A percentile compares a stretch with the other conserved stretches of the same genome.
Evolutionary conservation across 192 early-diverging fungal species (phyloP).

Genomic region (Linnemannia elongata): DNA sequence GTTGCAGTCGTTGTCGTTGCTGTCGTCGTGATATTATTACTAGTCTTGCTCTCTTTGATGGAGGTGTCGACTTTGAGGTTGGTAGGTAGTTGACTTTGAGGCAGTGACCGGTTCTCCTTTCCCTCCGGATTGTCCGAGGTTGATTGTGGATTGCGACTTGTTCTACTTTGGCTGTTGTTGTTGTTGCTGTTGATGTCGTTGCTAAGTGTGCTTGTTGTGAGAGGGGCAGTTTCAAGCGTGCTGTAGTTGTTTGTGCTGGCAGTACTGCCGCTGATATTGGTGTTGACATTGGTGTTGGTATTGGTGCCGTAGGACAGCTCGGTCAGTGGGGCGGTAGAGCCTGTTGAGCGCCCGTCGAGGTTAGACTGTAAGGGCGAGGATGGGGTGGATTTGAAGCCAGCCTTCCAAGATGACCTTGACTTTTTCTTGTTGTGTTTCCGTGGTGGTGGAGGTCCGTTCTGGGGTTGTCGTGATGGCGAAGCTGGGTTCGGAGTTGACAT

Average conservation of each 20-base stretch:
- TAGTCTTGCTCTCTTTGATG: background rate
- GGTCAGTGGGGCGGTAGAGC: background rate
- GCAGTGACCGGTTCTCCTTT: background rate
- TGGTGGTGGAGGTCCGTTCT: constrained; percentile 15
- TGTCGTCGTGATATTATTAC: background rate
- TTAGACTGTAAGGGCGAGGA: constrained; percentile 36
- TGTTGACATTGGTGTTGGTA: background rate
- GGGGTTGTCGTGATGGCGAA: constrained; percentile 11
- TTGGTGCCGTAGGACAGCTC: constrained; percentile 11
- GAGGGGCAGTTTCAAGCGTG: background rate
- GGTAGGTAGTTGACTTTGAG: background rate
- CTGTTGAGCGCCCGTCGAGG: constrained; percentile 21
- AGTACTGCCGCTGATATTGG: background rate
- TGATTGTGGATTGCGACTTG: background rate
- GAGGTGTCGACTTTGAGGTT: background rate
- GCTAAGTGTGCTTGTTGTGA: background rate
- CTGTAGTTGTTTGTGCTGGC: background rate
- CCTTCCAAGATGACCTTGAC: constrained; percentile 52
- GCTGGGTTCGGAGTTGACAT: constrained; percentile 5
- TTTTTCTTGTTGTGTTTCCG: constrained; percentile 54
- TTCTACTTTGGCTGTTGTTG: background rate
- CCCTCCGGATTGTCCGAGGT: background rate
- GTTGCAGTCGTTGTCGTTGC: background rate
- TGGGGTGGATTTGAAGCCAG: constrained; percentile 43
- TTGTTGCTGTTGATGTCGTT: background rate